Percentiles rank a stretch among this genome's conserved stretches.
Evolutionary conservation across 2,329 filamentous ascomycete species (phyloP).

Genomic region (Aspergillus arachidicola): DNA sequence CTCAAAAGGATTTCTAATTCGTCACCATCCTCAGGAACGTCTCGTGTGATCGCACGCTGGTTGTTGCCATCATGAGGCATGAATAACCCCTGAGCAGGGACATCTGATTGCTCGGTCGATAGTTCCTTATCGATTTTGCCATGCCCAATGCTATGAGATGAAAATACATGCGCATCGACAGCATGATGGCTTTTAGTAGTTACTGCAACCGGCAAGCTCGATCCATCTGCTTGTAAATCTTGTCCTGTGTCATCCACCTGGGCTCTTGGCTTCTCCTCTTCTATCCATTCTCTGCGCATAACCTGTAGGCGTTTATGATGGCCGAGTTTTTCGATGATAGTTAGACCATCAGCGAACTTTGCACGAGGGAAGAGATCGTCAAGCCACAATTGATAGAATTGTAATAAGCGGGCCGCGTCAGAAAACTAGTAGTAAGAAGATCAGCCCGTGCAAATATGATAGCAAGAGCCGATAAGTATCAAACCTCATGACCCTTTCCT

Average conservation of each 20-base stretch:
- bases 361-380: constrained; percentile 95
- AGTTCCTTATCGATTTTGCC: neutral
- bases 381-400: constrained; percentile 94
- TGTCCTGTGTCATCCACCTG: constrained; percentile 8
- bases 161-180: neutral
- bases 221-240: neutral
- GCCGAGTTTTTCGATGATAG: constrained; percentile 90
- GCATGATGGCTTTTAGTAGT: neutral
- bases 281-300: constrained; percentile 80
- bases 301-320: constrained; percentile 78
- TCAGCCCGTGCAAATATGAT: neutral
- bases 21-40: constrained; percentile 44
- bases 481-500: constrained; percentile 89
- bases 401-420: constrained; percentile 78
- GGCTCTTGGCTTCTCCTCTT: constrained; percentile 58
- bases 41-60: constrained; percentile 16
- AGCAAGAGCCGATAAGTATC: constrained; percentile 1
- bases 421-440: constrained; percentile 63
- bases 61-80: constrained; percentile 32
- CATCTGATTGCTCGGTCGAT: neutral
- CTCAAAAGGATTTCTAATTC: constrained; percentile 58
- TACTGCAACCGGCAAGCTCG: neutral
- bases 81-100: constrained; percentile 26
- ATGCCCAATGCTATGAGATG: neutral
- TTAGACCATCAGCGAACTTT: constrained; percentile 84